These are phyloP conservation scores for Nemophila menziesii DNA, from an alignment of 257 asterid genomes.

Conservation along the genomic window DNA sequence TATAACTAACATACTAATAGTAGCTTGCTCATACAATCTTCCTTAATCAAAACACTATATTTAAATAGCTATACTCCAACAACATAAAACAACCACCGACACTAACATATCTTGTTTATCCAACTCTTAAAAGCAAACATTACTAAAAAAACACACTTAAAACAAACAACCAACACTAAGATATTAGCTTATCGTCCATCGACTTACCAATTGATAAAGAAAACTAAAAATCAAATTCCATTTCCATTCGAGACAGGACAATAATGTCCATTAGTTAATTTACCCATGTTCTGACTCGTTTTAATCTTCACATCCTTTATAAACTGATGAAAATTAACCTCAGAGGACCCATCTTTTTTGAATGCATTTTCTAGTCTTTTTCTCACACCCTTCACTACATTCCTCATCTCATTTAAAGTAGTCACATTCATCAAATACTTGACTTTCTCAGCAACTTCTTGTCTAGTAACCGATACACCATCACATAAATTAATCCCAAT, in stretches of 20 bases:
- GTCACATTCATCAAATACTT: conserved; percentile 34
- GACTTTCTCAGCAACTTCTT: conserved; percentile 42
- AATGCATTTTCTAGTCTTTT: conserved; percentile 37
- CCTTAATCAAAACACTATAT: no score
- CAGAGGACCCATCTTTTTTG: conserved; percentile 45
- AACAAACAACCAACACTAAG: background rate
- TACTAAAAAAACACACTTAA: no score
- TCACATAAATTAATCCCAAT: conserved; percentile 55
- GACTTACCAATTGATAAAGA: background rate
- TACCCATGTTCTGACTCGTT: conserved; percentile 25
- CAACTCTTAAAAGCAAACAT: no score
- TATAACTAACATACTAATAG: no score
- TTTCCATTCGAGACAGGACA: background rate
- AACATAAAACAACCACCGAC: no score
- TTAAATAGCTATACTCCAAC: no score
- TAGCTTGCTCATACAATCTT: no score
- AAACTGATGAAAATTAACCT: conserved; percentile 27
- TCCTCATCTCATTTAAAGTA: conserved; percentile 26
- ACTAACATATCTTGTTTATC: no score
- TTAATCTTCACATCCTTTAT: conserved; percentile 37
- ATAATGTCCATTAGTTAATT: background rate
- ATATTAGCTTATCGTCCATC: background rate
- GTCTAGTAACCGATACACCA: conserved; percentile 19
- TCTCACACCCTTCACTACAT: conserved; percentile 32
- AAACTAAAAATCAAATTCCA: background rate